Base-by-base conservation (phyloP, 768 basidiomycete genomes). In the Boletus huronensis region DNA sequence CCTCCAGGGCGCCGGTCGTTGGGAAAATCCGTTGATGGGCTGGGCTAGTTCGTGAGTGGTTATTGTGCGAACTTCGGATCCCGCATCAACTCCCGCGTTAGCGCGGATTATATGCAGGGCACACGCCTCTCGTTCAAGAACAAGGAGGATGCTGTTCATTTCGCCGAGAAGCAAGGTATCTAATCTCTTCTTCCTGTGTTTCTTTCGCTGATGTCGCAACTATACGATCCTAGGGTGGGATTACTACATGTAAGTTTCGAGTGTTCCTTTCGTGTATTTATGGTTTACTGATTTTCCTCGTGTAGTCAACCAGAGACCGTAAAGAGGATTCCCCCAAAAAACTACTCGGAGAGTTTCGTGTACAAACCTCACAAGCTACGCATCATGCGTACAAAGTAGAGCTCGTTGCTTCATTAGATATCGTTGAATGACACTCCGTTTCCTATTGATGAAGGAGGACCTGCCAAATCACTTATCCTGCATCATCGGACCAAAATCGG, bases 1-100 rank as follows among this genome's bases (percentile, higher is more conserved):
- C 53, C 76, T 98, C n/a, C 84, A 82, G 54, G 93, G 95, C 32
- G 85, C 82, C 28, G 93, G 91, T 13, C 81, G 96, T 48, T 99
- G 96, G 96, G 94, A 98, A 79, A 99, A 98, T 67, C 92, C 93
- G 5, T 70, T 99, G 61, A 99, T 98, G 92, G 96, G 96, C 41
- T 99, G 82, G 79, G 95, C 94, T 0, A 90, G 87, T 76, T 93
- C 93, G 90, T 95, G 69, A 73, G 90, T 80, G 13, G n/a, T 53
- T 21, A 3, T 49, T 38, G 39, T 41, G 25, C 6, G 31, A 34
- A 32, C 28, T 14, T 49, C 45, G 59, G 50, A 35, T 32, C 4
- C 13, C 17, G 25, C 41, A 42, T 56, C 32, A 17, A 62, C 28
- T 2, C 32, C 23, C 31, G 40, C 19, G 17, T 57, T 44, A 93